Evolutionary conservation across 2,329 filamentous ascomycete genomes (phyloP).

Genomic region (Stemphylium vesicarium): DNA sequence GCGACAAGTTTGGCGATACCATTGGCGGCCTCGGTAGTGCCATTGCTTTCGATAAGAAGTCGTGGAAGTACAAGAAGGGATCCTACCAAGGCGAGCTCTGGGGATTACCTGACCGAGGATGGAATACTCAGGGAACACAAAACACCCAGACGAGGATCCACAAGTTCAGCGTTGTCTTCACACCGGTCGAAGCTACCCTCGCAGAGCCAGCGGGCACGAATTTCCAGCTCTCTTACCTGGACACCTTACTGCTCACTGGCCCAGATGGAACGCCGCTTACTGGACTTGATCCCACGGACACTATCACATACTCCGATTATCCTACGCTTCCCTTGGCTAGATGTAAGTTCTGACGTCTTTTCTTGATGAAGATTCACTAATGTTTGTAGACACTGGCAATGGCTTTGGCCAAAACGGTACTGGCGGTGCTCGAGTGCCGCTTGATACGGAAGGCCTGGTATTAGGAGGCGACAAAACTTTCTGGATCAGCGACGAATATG

Average conservation of each 20-base stretch:
- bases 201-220: conserved; percentile 64
- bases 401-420: conserved; percentile 68
- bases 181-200: conserved; percentile 60
- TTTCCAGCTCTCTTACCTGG: conserved; percentile 66
- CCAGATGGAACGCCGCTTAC: conserved; percentile 68
- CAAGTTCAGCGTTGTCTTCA: conserved; percentile 68
- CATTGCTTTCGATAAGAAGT: conserved; percentile 65
- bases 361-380: background rate
- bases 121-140: conserved; percentile 73
- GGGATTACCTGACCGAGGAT: conserved; percentile 71
- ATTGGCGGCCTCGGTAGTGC: conserved; percentile 71
- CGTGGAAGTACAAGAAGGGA: conserved; percentile 59
- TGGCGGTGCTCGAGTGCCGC: conserved; percentile 64
- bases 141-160: conserved; percentile 73
- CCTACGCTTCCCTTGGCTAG: conserved; percentile 67
- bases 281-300: conserved; percentile 24
- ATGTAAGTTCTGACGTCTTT: conserved; percentile 42
- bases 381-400: conserved; percentile 60
- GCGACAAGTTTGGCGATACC: conserved; percentile 73
- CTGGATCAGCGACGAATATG: conserved; percentile 69
- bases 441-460: conserved; percentile 72
- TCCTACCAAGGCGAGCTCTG: conserved; percentile 68
- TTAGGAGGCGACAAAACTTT: conserved; percentile 66
- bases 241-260: conserved; percentile 69
- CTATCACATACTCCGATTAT: conserved; percentile 61